Base-by-base conservation (phyloP, 176 grass and related monocot genomes). In the Carex cristatella region DNA sequence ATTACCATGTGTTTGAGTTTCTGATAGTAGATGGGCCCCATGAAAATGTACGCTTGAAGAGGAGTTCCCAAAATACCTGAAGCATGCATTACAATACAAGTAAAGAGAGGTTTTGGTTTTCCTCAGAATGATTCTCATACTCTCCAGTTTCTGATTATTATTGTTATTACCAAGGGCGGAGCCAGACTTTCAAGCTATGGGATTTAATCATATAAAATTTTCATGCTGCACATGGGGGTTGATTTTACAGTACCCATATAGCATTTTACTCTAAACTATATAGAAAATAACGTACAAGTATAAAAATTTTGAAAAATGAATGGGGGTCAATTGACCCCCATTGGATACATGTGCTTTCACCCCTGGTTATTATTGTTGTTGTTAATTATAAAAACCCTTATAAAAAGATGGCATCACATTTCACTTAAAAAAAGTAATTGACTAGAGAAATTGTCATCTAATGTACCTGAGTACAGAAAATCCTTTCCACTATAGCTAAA, bases 1-100 rank as follows among this genome's bases (percentile, higher is more conserved):
- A 76, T 30, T 92, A 98, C 95, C 95, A 98, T 98, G 65, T 98
- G 95, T 85, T 98, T 98, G 61, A 98, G 84, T 84, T 98, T 98
- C 79, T 95, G 95, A 82, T 95, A 95, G 83, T 95, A 98, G 80
- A 98, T 98, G 83, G 93, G 95, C 54, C 93, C 95, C 91, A 98
- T 98, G 82, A 98, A 98, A 53, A 98, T 88, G 79, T 98, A 98
- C 85, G 95, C 89, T 89, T 98, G 89, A 37, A 93, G 85, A 58
- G 95, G 95, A 89, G 86, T 86, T 49, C 95, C 95, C 61, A 91
- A 84, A 90, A 98, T 98, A 59, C 95, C 95, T 98, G 89, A 87
- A 81, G 88, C 28, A 78, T 16, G 5, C 51, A 78, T 57, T 54
- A 77, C 10, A 78, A 32, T 3, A 77, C 5, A 77, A 23, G 23